Evolutionary conservation across 2,329 filamentous ascomycete genomes (phyloP).

Genomic region (Penicillium sp.): DNA sequence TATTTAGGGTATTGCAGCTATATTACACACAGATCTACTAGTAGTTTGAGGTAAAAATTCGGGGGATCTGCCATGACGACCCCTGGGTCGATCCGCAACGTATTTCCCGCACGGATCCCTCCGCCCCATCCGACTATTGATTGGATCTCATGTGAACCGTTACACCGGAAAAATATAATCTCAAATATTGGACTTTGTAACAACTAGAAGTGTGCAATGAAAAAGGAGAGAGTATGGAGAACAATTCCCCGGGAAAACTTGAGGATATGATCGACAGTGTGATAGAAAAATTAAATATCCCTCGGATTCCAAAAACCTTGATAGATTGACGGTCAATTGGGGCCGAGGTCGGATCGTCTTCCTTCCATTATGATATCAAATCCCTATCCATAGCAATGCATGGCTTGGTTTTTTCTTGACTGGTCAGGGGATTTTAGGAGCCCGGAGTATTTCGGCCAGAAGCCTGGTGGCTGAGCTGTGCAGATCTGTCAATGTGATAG

Average conservation of each 20-base stretch:
- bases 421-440: conserved; percentile 9
- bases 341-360: conserved; percentile 1
- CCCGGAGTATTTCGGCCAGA: conserved; percentile 19
- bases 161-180: conserved; percentile 19
- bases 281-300: not conserved
- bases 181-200: conserved; percentile 25
- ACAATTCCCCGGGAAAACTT: not conserved
- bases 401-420: conserved; percentile 3
- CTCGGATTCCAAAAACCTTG: not conserved
- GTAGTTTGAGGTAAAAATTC: conserved; percentile 3
- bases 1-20: not conserved
- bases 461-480: conserved; percentile 14
- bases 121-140: conserved; percentile 25
- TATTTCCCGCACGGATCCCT: conserved; percentile 21
- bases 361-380: not conserved
- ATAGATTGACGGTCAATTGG: not conserved
- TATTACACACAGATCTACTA: conserved; percentile 13
- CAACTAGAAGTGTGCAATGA: not conserved
- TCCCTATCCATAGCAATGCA: conserved; percentile 6
- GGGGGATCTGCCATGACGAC: conserved; percentile 22
- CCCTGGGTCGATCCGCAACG: conserved; percentile 26
- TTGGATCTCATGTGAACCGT: conserved; percentile 29
- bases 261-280: conserved; percentile 1
- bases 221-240: conserved; percentile 1
- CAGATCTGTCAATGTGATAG: conserved; percentile 18